Base-by-base conservation (phyloP, 352 stramenopile genomes). In the Phytophthora idaei region DNA sequence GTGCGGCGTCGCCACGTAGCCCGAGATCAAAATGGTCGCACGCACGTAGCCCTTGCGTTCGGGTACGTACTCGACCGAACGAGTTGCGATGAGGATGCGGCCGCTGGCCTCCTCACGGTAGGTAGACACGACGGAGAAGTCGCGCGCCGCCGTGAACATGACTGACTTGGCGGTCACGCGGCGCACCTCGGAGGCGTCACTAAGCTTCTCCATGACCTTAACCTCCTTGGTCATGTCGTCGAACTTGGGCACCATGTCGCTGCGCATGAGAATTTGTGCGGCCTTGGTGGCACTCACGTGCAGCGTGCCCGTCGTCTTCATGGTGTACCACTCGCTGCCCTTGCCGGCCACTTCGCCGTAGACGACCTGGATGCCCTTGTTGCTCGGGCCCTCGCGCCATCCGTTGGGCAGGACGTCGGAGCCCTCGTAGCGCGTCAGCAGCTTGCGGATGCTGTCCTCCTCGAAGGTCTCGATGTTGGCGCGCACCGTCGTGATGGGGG, bases 141-240 rank as follows among this genome's bases (percentile, higher is more conserved):
- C 86, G 25, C 86, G 81, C 11, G 82, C 77, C 1, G 81, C 79
- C 12, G 83, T 90, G 53, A 94, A 89, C 82, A 94, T 92, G 34
- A 94, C 77, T 15, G 77, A 77, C 61, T 90, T 89, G 49, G 74
- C 85, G 2, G 74, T 82, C 34, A 81, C 84, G 27, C 80, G 73
- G 27, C 86, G 82, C 29, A 91, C 71, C 46, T 94, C 82, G 0
- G 84, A 93, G 27, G 66, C 69, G 15, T 86, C 80, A 51, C 71
- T 89, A 21, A 90, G 74, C 57, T 83, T 84, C 64, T 94, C 81
- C 39, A 94, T 48, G 2, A 77, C 21, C 44, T 74, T 76, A 3
- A 90, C 80, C 37, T 91, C 79, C 71, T 88, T 89, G 15, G 84
- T 94, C 80, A 93, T 90, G 29, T 93, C 85, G 48, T 94, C 86